A percentile compares a stretch with the other conserved stretches of the same genome.
phyloP scores from a whole-genome alignment of 148 eudicot genomes.

The Tetragonia tetragonoides region DNA sequence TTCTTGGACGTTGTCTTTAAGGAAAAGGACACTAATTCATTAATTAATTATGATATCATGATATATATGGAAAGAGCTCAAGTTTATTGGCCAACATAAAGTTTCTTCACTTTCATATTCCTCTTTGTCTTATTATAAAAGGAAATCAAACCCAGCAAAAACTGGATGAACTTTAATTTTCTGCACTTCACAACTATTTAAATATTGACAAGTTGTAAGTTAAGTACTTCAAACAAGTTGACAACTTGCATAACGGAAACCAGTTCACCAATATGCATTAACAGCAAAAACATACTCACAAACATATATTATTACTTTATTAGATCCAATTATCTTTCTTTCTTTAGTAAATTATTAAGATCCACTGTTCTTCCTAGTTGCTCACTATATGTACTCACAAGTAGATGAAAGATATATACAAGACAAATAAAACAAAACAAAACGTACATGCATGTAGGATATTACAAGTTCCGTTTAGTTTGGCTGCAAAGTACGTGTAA shows the following conservation, averaged over 20 bases:
- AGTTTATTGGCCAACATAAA: background rate
- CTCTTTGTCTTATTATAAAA: background rate
- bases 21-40: constrained; percentile 5
- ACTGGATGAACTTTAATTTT: background rate
- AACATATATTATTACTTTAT: too few species aligned
- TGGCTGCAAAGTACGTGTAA: too few species aligned
- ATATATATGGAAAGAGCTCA: background rate
- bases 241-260: background rate
- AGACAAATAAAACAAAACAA: too few species aligned
- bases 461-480: too few species aligned
- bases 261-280: background rate
- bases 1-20: background rate
- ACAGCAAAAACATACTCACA: too few species aligned
- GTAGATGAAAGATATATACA: too few species aligned
- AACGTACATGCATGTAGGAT: too few species aligned
- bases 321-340: too few species aligned
- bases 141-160: background rate
- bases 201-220: background rate
- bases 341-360: too few species aligned
- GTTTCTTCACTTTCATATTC: background rate
- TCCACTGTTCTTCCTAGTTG: too few species aligned
- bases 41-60: background rate
- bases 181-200: background rate
- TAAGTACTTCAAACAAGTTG: background rate
- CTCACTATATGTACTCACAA: too few species aligned